Evolutionary conservation across 495 filamentous ascomycete species (phyloP).

Genomic region (Xylaria cubensis): DNA sequence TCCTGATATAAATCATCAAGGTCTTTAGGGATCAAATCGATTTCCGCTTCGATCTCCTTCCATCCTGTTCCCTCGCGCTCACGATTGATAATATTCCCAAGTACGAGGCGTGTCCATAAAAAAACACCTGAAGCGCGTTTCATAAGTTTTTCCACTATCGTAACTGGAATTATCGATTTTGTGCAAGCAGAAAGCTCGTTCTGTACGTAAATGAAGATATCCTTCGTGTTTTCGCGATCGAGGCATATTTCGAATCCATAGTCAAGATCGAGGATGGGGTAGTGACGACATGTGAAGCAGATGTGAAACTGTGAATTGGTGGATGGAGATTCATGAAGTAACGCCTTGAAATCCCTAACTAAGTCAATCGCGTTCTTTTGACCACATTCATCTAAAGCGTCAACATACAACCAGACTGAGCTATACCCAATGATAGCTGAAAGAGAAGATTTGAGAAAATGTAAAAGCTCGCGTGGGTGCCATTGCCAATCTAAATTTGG

Average conservation of each 20-base stretch:
- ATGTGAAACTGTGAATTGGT: background rate
- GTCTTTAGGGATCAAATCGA: background rate
- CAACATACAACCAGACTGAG: background rate
- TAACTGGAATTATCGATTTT: too few species aligned
- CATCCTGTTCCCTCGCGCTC: background rate
- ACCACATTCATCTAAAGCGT: background rate
- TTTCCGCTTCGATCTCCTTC: background rate
- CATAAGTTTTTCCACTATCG: too few species aligned
- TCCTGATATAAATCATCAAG: background rate
- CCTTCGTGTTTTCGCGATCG: background rate
- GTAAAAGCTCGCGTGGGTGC: background rate
- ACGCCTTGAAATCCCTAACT: background rate
- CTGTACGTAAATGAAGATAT: background rate
- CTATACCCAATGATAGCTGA: background rate
- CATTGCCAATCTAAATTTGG: background rate
- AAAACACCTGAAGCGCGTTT: background rate
- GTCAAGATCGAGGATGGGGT: background rate
- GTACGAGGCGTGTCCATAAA: background rate
- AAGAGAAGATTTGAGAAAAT: background rate
- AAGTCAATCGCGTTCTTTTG: background rate
- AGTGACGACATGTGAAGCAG: background rate
- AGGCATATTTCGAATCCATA: background rate
- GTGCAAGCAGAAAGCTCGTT: background rate
- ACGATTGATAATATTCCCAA: background rate
- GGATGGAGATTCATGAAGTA: background rate